Conservation (phyloP, 2,329 filamentous ascomycete genomes). For the Pseudocercospora fijiensis region DNA sequence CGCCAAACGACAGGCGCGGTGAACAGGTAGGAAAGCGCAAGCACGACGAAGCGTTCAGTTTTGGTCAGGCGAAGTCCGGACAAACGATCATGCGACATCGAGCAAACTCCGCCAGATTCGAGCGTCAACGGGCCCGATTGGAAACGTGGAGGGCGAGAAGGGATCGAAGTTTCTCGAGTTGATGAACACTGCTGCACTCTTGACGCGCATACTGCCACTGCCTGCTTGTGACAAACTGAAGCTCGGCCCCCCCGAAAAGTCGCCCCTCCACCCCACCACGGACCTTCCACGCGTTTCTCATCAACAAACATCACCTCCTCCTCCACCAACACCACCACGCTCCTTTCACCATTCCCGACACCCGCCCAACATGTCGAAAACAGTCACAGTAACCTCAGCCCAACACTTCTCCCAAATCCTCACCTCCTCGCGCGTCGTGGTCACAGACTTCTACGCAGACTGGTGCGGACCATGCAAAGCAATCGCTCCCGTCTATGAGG, state of each 20-base stretch:
- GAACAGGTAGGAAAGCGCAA: slow-evolving; percentile 38
- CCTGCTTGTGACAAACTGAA: neutral
- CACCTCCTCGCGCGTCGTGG: slow-evolving; percentile 71
- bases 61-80: slow-evolving; percentile 36
- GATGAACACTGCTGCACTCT: no score
- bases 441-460: slow-evolving; percentile 87
- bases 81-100: slow-evolving; percentile 26
- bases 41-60: slow-evolving; percentile 37
- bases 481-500: slow-evolving; percentile 79
- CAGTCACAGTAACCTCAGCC: slow-evolving; percentile 46
- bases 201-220: neutral
- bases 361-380: slow-evolving; percentile 44
- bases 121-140: neutral
- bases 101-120: neutral
- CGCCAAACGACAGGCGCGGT: slow-evolving; percentile 34
- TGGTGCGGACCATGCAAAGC: slow-evolving; percentile 83
- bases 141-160: neutral
- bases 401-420: slow-evolving; percentile 67
- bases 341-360: neutral
- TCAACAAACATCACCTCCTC: slow-evolving; percentile 9
- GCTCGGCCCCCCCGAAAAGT: neutral
- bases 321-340: slow-evolving; percentile 4
- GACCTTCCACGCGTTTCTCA: slow-evolving; percentile 1
- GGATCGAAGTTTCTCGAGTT: neutral
- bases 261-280: neutral